phyloP scores from a whole-genome alignment of 2,329 filamentous ascomycete genomes.

The Achaetomium macrosporum region DNA sequence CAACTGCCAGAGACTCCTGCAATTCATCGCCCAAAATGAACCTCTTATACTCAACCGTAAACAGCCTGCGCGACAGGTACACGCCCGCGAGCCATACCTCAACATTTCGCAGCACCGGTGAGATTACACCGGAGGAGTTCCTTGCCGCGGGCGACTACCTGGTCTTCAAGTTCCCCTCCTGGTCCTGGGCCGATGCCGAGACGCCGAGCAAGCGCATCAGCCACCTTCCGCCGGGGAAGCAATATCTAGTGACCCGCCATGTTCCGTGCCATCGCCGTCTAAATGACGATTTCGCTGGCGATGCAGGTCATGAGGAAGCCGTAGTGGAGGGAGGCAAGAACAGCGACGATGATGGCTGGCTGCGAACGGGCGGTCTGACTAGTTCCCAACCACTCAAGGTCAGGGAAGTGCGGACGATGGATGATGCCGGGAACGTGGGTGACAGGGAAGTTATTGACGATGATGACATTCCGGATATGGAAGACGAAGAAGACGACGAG shows the following conservation, averaged over 20 bases:
- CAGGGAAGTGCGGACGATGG: constrained; percentile 78
- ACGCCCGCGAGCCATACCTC: constrained; percentile 85
- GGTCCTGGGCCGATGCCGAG: constrained; percentile 91
- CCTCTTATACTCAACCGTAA: constrained; percentile 86
- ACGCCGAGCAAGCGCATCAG: constrained; percentile 69
- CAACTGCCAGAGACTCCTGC: not conserved
- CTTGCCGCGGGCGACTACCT: constrained; percentile 93
- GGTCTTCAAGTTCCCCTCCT: constrained; percentile 97
- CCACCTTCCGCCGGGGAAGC: constrained; percentile 83
- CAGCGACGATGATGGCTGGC: constrained; percentile 77
- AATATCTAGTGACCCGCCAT: constrained; percentile 90
- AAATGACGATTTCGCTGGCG: constrained; percentile 87
- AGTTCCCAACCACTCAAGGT: constrained; percentile 71
- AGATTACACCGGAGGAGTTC: constrained; percentile 97
- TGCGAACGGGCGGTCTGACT: constrained; percentile 75
- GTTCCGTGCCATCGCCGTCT: constrained; percentile 90
- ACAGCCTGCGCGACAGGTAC: constrained; percentile 85
- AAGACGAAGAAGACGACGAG: constrained; percentile 94
- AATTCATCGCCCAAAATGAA: constrained; percentile 57
- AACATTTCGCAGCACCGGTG: constrained; percentile 86
- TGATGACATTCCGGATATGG: constrained; percentile 94
- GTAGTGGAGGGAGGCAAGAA: constrained; percentile 53
- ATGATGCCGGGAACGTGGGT: constrained; percentile 81
- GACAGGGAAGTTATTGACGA: constrained; percentile 64
- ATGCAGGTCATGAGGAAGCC: constrained; percentile 79